Percentiles rank a stretch among this genome's conserved stretches.
phyloP scores from a whole-genome alignment of 1,284 basidiomycete genomes.

The Pascua guehoae region DNA sequence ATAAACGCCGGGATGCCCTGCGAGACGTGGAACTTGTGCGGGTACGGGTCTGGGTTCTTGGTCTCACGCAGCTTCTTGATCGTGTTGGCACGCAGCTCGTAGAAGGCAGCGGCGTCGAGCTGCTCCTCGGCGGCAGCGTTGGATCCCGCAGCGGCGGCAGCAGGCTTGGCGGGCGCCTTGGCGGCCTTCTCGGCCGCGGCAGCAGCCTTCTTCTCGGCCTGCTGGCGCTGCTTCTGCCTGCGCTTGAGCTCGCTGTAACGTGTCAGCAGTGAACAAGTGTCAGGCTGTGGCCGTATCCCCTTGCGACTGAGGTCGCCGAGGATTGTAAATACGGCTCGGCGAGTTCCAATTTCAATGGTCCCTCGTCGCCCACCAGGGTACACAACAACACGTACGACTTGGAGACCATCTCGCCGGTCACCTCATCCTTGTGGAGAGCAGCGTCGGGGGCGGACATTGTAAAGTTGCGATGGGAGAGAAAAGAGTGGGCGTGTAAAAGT shows the following conservation, averaged over 20 bases:
- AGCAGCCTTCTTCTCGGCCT: constrained; percentile 74
- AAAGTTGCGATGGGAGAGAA: constrained; percentile 18
- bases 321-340: too few relatives aligned
- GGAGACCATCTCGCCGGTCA: constrained; percentile 91
- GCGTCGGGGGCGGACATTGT: constrained; percentile 47
- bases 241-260: constrained; percentile 81
- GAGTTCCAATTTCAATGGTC: not conserved
- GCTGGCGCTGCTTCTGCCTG: constrained; percentile 77
- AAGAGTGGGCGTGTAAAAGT: not conserved
- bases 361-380: not conserved
- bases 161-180: constrained; percentile 34
- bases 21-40: constrained; percentile 96
- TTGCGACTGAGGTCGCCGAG: too few relatives aligned
- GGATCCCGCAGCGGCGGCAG: constrained; percentile 42
- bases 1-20: constrained; percentile 76
- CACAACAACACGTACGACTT: constrained; percentile 68
- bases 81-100: constrained; percentile 82
- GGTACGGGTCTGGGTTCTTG: constrained; percentile 88
- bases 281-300: too few relatives aligned
- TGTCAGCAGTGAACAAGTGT: not conserved
- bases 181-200: constrained; percentile 68
- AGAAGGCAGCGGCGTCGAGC: constrained; percentile 70
- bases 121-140: constrained; percentile 43
- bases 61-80: constrained; percentile 83
- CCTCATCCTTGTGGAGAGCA: constrained; percentile 61